A percentile compares a stretch with the other conserved stretches of the same genome.
phyloP scores from a whole-genome alignment of 2,329 filamentous ascomycete genomes.

The Beauveria caledonica region DNA sequence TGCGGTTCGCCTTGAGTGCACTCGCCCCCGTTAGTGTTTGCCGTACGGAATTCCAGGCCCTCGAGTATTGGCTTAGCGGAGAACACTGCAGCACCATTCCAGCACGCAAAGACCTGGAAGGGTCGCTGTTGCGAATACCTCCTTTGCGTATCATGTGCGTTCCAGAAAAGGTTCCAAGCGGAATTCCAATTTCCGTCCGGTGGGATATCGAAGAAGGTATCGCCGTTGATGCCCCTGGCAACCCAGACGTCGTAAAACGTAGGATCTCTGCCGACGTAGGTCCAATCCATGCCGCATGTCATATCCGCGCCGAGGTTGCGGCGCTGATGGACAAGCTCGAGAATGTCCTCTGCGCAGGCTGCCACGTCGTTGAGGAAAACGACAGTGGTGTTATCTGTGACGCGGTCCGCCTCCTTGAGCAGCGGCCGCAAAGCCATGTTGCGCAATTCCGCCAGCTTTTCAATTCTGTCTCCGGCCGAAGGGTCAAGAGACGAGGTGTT shows the following conservation, averaged over 20 bases:
- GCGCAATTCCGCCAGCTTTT: conserved; percentile 39
- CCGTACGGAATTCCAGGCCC: conserved; percentile 36
- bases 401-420: conserved; percentile 19
- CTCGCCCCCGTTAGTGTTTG: conserved; percentile 3
- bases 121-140: conserved; percentile 32
- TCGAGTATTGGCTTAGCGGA: conserved; percentile 38
- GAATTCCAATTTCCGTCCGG: conserved; percentile 39
- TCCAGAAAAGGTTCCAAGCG: conserved; percentile 46
- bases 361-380: conserved; percentile 49
- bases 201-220: conserved; percentile 47
- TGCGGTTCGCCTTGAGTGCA: conserved; percentile 48
- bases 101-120: conserved; percentile 53
- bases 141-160: conserved; percentile 28
- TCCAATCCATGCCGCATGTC: conserved; percentile 54
- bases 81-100: conserved; percentile 48
- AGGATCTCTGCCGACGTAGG: conserved; percentile 31
- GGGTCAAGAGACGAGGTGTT: conserved; percentile 36
- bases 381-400: conserved; percentile 32
- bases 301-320: conserved; percentile 40
- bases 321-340: conserved; percentile 47
- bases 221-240: conserved; percentile 41
- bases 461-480: conserved; percentile 34
- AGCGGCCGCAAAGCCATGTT: conserved; percentile 45
- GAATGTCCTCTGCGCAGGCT: conserved; percentile 44
- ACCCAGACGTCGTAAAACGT: conserved; percentile 53